Conservation (phyloP, 2,329 filamentous ascomycete species). For the Nemania sp. region DNA sequence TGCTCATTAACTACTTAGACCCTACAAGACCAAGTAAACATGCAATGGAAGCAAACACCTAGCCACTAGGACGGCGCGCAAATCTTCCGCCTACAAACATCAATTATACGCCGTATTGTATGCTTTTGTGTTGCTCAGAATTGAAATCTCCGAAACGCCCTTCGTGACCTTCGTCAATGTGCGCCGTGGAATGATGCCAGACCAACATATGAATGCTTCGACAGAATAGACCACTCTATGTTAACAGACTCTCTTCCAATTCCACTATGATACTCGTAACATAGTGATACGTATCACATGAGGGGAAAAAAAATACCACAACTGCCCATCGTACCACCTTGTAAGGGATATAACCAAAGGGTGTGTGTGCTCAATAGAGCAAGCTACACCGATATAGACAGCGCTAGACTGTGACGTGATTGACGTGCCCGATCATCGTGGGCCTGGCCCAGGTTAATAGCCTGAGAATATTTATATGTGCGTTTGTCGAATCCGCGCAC, state of each 20-base stretch:
- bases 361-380: neutral
- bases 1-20: conserved; percentile 6
- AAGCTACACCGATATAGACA: neutral
- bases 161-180: conserved; percentile 26
- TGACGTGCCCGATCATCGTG: no score
- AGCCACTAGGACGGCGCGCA: neutral
- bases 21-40: conserved; percentile 7
- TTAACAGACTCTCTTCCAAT: neutral
- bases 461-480: neutral
- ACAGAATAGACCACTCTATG: conserved; percentile 12
- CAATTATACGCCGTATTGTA: conserved; percentile 23
- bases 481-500: neutral
- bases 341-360: neutral
- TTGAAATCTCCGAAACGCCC: conserved; percentile 21
- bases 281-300: conserved; percentile 9
- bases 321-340: neutral
- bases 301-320: neutral
- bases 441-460: neutral
- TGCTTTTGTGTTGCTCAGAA: conserved; percentile 22
- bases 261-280: neutral
- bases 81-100: conserved; percentile 21
- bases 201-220: conserved; percentile 23
- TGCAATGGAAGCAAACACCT: conserved; percentile 6
- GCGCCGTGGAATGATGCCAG: conserved; percentile 24
- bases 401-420: neutral